Evolutionary conservation across 73 alveolate species (phyloP).

Genomic region (Paraurostyla sp.): DNA sequence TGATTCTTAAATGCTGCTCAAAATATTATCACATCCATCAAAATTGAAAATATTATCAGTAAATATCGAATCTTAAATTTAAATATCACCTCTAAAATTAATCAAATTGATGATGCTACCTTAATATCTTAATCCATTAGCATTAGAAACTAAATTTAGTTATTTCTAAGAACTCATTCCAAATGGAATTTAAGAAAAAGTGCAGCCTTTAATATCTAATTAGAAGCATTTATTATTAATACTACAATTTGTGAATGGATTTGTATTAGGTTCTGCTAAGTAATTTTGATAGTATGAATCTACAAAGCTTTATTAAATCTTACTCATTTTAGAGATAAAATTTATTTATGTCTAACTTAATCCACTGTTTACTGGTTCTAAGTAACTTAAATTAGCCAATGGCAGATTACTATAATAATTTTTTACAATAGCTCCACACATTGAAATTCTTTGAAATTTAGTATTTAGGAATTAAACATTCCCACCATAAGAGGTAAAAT

Average conservation of each 20-base stretch:
- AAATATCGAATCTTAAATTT: slow-evolving; percentile 1
- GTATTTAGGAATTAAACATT: slow-evolving; percentile 18
- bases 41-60: not conserved
- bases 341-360: not conserved
- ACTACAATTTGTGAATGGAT: not conserved
- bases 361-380: not conserved
- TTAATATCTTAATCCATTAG: slow-evolving; percentile 31
- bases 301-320: not conserved
- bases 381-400: slow-evolving; percentile 3
- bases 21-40: slow-evolving; percentile 47
- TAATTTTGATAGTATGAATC: not conserved
- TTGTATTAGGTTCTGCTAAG: not conserved
- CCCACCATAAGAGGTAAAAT: slow-evolving; percentile 57
- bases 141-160: not conserved
- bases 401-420: slow-evolving; percentile 19
- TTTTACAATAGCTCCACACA: slow-evolving; percentile 57
- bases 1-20: not conserved
- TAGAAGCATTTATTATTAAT: not conserved
- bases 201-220: not conserved
- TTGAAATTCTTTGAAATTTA: slow-evolving; percentile 34
- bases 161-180: not conserved
- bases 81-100: not conserved
- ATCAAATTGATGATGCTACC: slow-evolving; percentile 10
- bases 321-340: slow-evolving; percentile 23
- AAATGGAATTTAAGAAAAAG: slow-evolving; percentile 11